These are phyloP conservation scores for Candida verbasci DNA, from an alignment of 805 yeast species.

Conservation along the genomic window DNA sequence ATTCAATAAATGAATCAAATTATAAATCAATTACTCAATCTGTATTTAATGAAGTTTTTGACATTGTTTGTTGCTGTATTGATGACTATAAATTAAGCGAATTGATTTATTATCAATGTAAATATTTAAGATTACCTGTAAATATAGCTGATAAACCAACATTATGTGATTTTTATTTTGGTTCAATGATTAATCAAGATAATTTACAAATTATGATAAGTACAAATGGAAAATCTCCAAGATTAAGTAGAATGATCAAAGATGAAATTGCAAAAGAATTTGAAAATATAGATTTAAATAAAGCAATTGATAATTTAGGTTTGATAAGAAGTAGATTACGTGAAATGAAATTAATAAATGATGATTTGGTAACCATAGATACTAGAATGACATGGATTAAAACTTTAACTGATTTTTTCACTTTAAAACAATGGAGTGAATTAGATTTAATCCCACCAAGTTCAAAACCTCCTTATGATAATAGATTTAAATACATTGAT, in stretches of 20 bases:
- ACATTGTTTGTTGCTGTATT: conserved; percentile 68
- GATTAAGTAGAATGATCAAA: conserved; percentile 53
- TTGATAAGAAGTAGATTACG: conserved; percentile 49
- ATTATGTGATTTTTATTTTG: conserved; percentile 84
- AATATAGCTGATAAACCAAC: conserved; percentile 83
- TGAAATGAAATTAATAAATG: conserved; percentile 37
- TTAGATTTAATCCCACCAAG: conserved; percentile 26
- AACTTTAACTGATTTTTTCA: conserved; percentile 54
- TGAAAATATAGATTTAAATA: conserved; percentile 43
- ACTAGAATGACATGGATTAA: conserved; percentile 71
- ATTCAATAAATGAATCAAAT: conserved; percentile 11
- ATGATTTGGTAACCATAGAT: conserved; percentile 48
- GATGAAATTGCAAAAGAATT: conserved; percentile 52
- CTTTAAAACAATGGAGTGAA: conserved; percentile 56
- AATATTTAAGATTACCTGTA: conserved; percentile 49
- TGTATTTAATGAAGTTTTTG: conserved; percentile 42
- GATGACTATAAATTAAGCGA: conserved; percentile 63
- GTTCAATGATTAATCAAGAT: conserved; percentile 70
- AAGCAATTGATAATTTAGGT: conserved; percentile 60
- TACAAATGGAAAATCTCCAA: conserved; percentile 78
- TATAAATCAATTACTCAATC: conserved; percentile 28
- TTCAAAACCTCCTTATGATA: conserved; percentile 10
- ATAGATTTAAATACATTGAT: conserved; percentile 26
- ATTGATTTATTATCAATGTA: conserved; percentile 49
- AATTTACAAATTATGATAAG: conserved; percentile 76